Evolutionary conservation across 2,329 filamentous ascomycete genomes (phyloP).

Genomic region (Arthrocladium fulminans): DNA sequence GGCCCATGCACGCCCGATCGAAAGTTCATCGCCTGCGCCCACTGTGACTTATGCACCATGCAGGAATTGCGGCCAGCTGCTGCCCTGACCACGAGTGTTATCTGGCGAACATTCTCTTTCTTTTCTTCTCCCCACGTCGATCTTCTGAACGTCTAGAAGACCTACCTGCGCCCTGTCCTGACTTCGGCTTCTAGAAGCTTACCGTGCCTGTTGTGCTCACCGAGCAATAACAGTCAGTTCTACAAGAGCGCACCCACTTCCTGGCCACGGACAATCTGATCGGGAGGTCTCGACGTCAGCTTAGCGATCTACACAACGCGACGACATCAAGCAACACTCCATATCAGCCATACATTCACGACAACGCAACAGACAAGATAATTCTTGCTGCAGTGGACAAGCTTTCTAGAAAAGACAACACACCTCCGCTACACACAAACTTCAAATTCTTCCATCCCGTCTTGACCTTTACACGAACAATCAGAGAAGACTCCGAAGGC

Average conservation of each 20-base stretch:
- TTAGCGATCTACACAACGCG: background rate
- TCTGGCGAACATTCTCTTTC: no score
- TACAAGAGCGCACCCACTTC: no score
- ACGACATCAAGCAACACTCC: background rate
- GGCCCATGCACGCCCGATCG: background rate
- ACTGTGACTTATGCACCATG: background rate
- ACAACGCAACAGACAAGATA: background rate
- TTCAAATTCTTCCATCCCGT: no score
- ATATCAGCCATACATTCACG: background rate
- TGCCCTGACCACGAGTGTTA: background rate
- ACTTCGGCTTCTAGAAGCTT: no score
- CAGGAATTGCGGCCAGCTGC: background rate
- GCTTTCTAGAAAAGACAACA: background rate
- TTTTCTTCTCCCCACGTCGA: background rate
- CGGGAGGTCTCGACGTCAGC: background rate
- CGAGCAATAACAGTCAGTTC: no score
- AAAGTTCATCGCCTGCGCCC: background rate
- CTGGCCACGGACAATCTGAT: no score
- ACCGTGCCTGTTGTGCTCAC: background rate
- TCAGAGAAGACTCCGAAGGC: no score
- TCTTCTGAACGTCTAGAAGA: background rate
- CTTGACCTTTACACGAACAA: no score
- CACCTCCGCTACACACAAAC: no score
- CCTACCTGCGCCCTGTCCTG: background rate
- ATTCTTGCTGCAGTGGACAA: background rate